Conservation (phyloP, 768 basidiomycete genomes). For the Lactifluus pinguis region DNA sequence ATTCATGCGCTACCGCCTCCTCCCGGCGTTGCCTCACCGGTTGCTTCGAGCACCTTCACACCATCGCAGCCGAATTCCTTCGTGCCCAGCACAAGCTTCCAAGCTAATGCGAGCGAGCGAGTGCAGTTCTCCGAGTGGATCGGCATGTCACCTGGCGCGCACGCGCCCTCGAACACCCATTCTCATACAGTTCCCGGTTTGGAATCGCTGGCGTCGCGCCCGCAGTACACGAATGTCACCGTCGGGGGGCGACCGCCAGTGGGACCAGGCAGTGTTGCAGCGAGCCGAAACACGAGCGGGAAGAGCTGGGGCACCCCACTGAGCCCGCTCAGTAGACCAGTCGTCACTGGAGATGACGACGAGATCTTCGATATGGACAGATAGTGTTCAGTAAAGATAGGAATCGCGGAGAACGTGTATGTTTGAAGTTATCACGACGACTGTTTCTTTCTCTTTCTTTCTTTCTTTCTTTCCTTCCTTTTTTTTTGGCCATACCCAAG, state of each 20-base stretch:
- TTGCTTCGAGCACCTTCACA: constrained; percentile 25
- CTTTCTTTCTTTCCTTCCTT: not conserved
- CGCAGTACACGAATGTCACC: constrained; percentile 45
- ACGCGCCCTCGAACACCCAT: constrained; percentile 23
- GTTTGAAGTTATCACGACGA: constrained; percentile 5
- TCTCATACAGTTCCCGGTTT: constrained; percentile 26
- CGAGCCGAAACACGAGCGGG: constrained; percentile 24
- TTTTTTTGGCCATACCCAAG: constrained; percentile 7
- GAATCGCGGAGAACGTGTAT: constrained; percentile 7
- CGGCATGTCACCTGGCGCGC: constrained; percentile 24
- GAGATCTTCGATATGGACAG: constrained; percentile 64
- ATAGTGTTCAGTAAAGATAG: constrained; percentile 14
- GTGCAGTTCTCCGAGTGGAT: constrained; percentile 25
- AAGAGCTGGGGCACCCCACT: constrained; percentile 34
- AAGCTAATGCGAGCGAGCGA: constrained; percentile 18
- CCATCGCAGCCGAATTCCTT: constrained; percentile 22
- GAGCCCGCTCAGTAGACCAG: constrained; percentile 56
- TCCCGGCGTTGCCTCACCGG: constrained; percentile 31
- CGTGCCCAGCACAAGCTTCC: constrained; percentile 23
- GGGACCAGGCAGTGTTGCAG: constrained; percentile 17
- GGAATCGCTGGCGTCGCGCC: constrained; percentile 47
- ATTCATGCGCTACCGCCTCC: constrained; percentile 61
- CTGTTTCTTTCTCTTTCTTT: not conserved
- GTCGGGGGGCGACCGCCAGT: constrained; percentile 20
- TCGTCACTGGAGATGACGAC: constrained; percentile 55